Evolutionary conservation across 2,329 filamentous ascomycete species (phyloP).

Genomic region (Akanthomyces dipterigenus): DNA sequence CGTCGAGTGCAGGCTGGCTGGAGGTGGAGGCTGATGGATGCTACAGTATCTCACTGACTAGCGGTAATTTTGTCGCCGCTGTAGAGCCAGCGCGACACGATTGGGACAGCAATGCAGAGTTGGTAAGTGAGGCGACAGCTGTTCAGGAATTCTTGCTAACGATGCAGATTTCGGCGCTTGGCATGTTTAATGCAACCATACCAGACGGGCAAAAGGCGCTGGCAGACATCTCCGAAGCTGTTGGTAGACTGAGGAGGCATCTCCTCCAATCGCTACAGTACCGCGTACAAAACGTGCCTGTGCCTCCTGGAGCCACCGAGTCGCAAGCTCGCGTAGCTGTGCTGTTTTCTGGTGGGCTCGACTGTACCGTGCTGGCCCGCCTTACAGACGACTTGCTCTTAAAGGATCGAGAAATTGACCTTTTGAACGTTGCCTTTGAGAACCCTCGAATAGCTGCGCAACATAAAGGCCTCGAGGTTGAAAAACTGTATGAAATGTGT

Average conservation of each 20-base stretch:
- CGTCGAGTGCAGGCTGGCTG: constrained; percentile 47
- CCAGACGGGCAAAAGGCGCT: constrained; percentile 26
- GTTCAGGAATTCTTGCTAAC: neutral
- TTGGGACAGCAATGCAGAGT: constrained; percentile 29
- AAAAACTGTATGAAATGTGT: constrained; percentile 66
- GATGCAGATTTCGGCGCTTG: constrained; percentile 44
- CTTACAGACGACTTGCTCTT: constrained; percentile 73
- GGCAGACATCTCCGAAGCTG: constrained; percentile 35
- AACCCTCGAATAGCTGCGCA: constrained; percentile 70
- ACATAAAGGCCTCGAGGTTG: constrained; percentile 28
- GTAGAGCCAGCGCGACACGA: constrained; percentile 20
- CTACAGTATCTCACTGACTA: constrained; percentile 56
- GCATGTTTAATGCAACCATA: constrained; percentile 42
- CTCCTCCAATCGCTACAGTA: constrained; percentile 56
- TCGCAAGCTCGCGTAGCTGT: constrained; percentile 59
- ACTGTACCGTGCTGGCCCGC: constrained; percentile 83
- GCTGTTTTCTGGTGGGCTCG: constrained; percentile 88
- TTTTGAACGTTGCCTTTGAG: constrained; percentile 95
- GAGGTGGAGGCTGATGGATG: constrained; percentile 85
- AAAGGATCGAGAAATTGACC: constrained; percentile 62
- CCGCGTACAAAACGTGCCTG: constrained; percentile 60
- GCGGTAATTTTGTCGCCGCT: neutral
- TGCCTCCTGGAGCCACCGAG: constrained; percentile 36
- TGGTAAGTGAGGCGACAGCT: constrained; percentile 35
- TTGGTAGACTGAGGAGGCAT: constrained; percentile 45